Percentiles rank a stretch among this genome's conserved stretches.
Conservation (phyloP, 495 filamentous ascomycete species). For the Symbiotaphrina buchneri region DNA sequence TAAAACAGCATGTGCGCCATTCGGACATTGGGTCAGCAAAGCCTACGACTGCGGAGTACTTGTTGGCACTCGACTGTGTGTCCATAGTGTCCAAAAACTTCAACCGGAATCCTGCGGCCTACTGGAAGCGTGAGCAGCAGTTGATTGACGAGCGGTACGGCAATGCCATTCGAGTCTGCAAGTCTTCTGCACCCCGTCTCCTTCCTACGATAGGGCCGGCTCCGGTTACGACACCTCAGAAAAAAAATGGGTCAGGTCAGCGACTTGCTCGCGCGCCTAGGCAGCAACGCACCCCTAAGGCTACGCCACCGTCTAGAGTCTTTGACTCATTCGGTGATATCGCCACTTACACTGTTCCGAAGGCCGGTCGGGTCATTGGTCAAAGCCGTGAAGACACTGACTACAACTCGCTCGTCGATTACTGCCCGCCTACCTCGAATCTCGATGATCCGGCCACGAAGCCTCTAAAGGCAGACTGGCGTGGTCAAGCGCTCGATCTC, state of each 20-base stretch:
- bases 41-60: conserved; percentile 47
- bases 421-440: conserved; percentile 46
- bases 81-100: conserved; percentile 37
- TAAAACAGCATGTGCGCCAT: conserved; percentile 32
- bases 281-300: background rate
- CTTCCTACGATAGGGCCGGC: conserved; percentile 11
- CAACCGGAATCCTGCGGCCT: conserved; percentile 31
- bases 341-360: conserved; percentile 15
- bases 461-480: conserved; percentile 69
- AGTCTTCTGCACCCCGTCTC: conserved; percentile 9
- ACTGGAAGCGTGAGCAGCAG: conserved; percentile 38
- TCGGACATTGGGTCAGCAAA: conserved; percentile 34
- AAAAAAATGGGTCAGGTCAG: conserved; percentile 13
- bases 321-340: conserved; percentile 19
- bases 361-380: conserved; percentile 19
- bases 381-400: conserved; percentile 69
- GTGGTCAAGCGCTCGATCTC: conserved; percentile 59
- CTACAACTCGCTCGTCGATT: conserved; percentile 57
- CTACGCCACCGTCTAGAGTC: conserved; percentile 9
- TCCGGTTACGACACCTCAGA: conserved; percentile 5
- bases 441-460: conserved; percentile 40
- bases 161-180: conserved; percentile 15
- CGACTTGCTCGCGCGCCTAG: conserved; percentile 1
- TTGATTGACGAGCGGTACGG: conserved; percentile 29
- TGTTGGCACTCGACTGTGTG: conserved; percentile 40